These are phyloP conservation scores for Daldinia loculata DNA, from an alignment of 495 filamentous ascomycete genomes.

Conservation along the genomic window DNA sequence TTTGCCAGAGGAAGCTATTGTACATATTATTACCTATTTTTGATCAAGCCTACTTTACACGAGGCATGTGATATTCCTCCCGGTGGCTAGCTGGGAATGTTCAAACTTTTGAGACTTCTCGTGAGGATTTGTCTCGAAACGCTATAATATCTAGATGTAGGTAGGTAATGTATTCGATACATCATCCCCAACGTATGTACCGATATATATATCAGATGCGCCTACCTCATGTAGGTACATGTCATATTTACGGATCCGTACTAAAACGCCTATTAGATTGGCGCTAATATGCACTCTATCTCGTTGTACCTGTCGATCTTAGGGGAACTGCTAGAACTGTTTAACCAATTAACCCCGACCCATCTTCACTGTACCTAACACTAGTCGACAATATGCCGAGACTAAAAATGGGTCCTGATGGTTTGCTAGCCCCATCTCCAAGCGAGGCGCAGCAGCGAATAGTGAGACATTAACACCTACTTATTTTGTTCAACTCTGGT, in stretches of 20 bases:
- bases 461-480: slow-evolving; percentile 24
- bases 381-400: slow-evolving; percentile 14
- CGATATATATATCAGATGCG: no score
- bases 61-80: no score
- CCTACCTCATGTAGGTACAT: neutral
- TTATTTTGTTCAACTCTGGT: slow-evolving; percentile 3
- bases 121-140: no score
- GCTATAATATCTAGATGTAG: no score
- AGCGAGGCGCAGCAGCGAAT: slow-evolving; percentile 33
- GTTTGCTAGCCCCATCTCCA: slow-evolving; percentile 13
- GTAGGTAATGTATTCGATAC: no score
- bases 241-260: neutral
- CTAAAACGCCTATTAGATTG: neutral
- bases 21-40: no score
- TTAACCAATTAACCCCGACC: neutral
- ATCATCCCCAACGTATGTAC: no score
- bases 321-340: neutral
- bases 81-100: no score
- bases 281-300: neutral
- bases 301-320: slow-evolving; percentile 31
- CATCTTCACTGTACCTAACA: neutral
- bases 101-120: no score
- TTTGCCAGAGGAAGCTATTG: no score
- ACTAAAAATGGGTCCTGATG: slow-evolving; percentile 2
- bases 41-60: no score